Percentiles rank a stretch among this genome's conserved stretches.
These are phyloP conservation scores for Populus hybrid DNA, from an alignment of 441 rosid species.

Conservation along the genomic window DNA sequence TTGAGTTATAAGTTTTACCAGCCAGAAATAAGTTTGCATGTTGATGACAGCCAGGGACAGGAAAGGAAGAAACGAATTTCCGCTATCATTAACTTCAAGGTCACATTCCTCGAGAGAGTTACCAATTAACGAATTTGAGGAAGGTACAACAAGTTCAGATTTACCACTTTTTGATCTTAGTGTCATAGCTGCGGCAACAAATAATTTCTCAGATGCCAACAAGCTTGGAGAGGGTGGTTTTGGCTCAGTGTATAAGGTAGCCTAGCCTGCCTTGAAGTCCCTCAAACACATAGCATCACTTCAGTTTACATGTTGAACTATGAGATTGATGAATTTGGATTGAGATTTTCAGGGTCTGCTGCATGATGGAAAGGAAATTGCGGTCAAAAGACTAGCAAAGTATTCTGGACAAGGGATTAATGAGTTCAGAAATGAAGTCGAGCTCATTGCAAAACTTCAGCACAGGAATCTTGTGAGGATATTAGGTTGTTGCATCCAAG, in stretches of 20 bases:
- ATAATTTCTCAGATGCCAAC: conserved; percentile 8
- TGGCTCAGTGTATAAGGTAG: conserved; percentile 22
- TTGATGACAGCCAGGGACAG: conserved; percentile 7
- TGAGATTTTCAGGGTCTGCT: conserved; percentile 41
- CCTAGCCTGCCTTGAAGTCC: no score
- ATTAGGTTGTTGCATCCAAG: conserved; percentile 42
- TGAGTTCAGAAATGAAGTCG: conserved; percentile 52
- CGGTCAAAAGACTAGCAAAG: conserved; percentile 49
- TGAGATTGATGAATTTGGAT: background rate
- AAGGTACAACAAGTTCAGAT: background rate
- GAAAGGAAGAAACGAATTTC: background rate
- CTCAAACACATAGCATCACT: background rate
- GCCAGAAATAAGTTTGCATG: background rate
- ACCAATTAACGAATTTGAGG: background rate
- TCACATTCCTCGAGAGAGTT: background rate
- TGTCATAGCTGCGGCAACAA: conserved; percentile 5
- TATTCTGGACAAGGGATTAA: conserved; percentile 46
- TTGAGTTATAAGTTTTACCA: background rate
- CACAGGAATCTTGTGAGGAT: conserved; percentile 50
- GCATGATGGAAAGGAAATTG: conserved; percentile 40
- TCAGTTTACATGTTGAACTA: background rate
- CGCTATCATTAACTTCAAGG: background rate
- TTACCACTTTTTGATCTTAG: conserved; percentile 6
- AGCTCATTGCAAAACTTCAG: conserved; percentile 47
- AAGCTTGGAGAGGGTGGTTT: conserved; percentile 25